A percentile compares a stretch with the other conserved stretches of the same genome.
Conservation (phyloP, 164 flowering plant genomes). For the Tetracentron sinense region DNA sequence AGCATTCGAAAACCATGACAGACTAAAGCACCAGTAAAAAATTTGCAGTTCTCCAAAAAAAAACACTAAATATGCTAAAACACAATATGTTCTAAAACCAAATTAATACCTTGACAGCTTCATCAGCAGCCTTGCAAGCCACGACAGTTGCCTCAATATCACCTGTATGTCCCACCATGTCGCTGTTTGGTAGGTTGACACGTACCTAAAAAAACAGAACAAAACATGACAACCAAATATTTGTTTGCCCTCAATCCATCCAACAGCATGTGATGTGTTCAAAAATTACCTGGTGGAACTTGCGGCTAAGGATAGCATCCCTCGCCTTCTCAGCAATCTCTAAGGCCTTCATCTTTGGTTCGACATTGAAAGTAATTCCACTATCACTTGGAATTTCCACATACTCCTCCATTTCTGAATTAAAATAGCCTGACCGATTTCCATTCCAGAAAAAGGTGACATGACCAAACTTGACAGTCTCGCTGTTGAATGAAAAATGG, state of each 20-base stretch:
- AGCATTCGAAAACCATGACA: not conserved
- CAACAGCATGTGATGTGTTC: not conserved
- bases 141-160: constrained; percentile 86
- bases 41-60: too few relatives aligned
- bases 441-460: constrained; percentile 99
- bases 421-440: constrained; percentile 89
- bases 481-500: constrained; percentile 40
- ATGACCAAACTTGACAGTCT: constrained; percentile 97
- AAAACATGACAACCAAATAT: not conserved
- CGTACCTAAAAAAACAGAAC: constrained; percentile 54
- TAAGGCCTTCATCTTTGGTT: constrained; percentile 94
- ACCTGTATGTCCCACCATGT: constrained; percentile 87
- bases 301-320: constrained; percentile 85
- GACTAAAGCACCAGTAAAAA: not conserved
- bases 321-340: constrained; percentile 93
- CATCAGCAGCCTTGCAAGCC: constrained; percentile 96
- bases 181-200: constrained; percentile 38
- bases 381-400: constrained; percentile 96
- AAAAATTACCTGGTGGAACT: constrained; percentile 73
- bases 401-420: constrained; percentile 77
- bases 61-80: too few relatives aligned
- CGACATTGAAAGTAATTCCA: constrained; percentile 87
- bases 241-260: not conserved
- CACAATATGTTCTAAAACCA: too few relatives aligned
- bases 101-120: constrained; percentile 75